These are phyloP conservation scores for Haplographium delicatum DNA, from an alignment of 495 filamentous ascomycete genomes.

Conservation along the genomic window DNA sequence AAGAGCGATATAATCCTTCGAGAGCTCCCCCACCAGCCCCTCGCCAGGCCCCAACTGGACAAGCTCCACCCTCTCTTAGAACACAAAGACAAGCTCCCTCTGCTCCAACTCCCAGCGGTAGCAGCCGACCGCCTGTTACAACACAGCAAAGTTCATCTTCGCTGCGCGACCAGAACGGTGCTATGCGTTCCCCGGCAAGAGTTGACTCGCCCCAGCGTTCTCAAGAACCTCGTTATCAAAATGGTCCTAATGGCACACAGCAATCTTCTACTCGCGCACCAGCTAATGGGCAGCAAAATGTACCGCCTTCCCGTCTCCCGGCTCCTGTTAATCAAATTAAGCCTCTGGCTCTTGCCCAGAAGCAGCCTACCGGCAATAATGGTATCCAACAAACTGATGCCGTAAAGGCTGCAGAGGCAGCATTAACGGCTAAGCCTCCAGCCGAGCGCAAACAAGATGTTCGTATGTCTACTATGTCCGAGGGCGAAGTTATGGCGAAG, in stretches of 20 bases:
- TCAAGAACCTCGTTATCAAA: conserved; percentile 25
- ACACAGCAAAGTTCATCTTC: conserved; percentile 38
- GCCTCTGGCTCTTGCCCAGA: conserved; percentile 83
- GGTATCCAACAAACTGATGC: conserved; percentile 47
- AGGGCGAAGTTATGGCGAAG: conserved; percentile 94
- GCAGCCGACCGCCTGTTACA: conserved; percentile 28
- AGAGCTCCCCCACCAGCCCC: conserved; percentile 62
- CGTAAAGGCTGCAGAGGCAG: conserved; percentile 75
- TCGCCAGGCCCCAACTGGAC: conserved; percentile 37
- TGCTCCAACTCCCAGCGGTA: conserved; percentile 38
- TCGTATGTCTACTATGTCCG: conserved; percentile 95
- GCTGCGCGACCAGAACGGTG: conserved; percentile 17
- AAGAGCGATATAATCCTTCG: conserved; percentile 77
- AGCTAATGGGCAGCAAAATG: conserved; percentile 38
- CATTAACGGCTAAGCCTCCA: conserved; percentile 67
- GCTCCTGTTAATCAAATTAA: conserved; percentile 69
- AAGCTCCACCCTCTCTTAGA: conserved; percentile 36
- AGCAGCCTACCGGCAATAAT: conserved; percentile 54
- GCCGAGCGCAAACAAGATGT: conserved; percentile 76
- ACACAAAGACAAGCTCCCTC: conserved; percentile 48
- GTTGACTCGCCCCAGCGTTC: conserved; percentile 16
- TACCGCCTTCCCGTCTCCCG: conserved; percentile 53
- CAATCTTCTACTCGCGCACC: conserved; percentile 48
- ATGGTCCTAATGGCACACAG: conserved; percentile 12
- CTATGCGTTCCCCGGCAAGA: conserved; percentile 5